A percentile compares a stretch with the other conserved stretches of the same genome.
Conservation (phyloP, 2,329 filamentous ascomycete genomes). For the Aspergillus sp. region DNA sequence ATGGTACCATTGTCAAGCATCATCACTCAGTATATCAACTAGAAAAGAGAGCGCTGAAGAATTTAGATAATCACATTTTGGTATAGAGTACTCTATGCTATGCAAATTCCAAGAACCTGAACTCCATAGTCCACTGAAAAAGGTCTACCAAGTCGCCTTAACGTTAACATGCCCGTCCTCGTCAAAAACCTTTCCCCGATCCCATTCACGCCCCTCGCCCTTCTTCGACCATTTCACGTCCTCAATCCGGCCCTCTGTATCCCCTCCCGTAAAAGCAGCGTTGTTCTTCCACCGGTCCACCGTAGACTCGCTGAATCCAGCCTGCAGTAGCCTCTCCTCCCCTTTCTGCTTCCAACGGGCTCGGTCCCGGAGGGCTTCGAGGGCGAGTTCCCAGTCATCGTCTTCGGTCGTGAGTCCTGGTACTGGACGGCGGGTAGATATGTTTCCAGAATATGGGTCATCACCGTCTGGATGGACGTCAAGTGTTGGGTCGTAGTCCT, state of each 20-base stretch:
- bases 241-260: slow-evolving; percentile 54
- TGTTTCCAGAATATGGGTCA: slow-evolving; percentile 56
- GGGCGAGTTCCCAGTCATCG: slow-evolving; percentile 71
- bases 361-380: slow-evolving; percentile 74
- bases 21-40: too few relatives aligned
- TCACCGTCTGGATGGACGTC: slow-evolving; percentile 35
- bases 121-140: background rate
- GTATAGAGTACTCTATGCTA: background rate
- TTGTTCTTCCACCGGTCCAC: slow-evolving; percentile 65
- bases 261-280: slow-evolving; percentile 46
- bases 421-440: slow-evolving; percentile 34
- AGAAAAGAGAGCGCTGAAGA: too few relatives aligned
- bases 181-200: slow-evolving; percentile 56
- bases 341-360: slow-evolving; percentile 69
- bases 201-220: slow-evolving; percentile 63
- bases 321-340: slow-evolving; percentile 65
- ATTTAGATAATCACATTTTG: too few relatives aligned
- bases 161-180: slow-evolving; percentile 49
- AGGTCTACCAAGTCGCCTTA: slow-evolving; percentile 42
- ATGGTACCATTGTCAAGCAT: too few relatives aligned
- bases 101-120: background rate
- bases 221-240: slow-evolving; percentile 66
- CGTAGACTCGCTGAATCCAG: slow-evolving; percentile 71
- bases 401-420: slow-evolving; percentile 41
- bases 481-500: slow-evolving; percentile 51